Conservation (phyloP, 495 filamentous ascomycete genomes). For the Copromyces sp. region DNA sequence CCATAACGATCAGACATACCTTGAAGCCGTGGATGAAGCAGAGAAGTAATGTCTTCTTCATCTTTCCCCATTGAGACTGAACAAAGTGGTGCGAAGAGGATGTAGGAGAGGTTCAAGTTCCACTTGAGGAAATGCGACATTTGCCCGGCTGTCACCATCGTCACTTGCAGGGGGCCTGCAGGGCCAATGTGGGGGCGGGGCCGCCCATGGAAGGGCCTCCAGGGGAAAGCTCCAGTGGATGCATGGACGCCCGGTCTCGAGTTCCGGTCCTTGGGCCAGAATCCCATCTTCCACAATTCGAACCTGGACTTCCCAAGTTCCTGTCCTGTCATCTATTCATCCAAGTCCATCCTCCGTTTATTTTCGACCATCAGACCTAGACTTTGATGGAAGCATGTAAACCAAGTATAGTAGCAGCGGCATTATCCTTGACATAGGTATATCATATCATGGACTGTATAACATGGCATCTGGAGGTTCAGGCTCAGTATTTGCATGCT, state of each 20-base stretch:
- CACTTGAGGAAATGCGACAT: neutral
- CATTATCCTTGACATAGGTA: no score
- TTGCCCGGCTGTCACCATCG: neutral
- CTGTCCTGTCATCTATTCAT: neutral
- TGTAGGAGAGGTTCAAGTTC: neutral
- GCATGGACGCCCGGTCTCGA: neutral
- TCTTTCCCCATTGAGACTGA: slow-evolving; percentile 34
- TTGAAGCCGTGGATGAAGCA: slow-evolving; percentile 98
- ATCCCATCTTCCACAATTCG: neutral
- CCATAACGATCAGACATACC: slow-evolving; percentile 35
- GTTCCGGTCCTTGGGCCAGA: neutral
- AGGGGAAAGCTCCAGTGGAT: neutral
- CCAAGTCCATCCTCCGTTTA: neutral
- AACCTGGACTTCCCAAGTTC: no score
- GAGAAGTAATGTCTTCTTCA: slow-evolving; percentile 83
- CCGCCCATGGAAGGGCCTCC: neutral
- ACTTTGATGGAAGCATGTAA: neutral
- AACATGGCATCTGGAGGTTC: no score
- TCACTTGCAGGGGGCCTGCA: neutral
- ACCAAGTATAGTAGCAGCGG: no score
- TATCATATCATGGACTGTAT: no score
- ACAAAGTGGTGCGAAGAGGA: neutral
- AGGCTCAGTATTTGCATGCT: neutral
- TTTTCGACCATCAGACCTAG: neutral
- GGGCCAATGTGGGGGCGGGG: neutral